Evolutionary conservation across 306 rosid species (phyloP).

Genomic region (Carpinus fangiana): DNA sequence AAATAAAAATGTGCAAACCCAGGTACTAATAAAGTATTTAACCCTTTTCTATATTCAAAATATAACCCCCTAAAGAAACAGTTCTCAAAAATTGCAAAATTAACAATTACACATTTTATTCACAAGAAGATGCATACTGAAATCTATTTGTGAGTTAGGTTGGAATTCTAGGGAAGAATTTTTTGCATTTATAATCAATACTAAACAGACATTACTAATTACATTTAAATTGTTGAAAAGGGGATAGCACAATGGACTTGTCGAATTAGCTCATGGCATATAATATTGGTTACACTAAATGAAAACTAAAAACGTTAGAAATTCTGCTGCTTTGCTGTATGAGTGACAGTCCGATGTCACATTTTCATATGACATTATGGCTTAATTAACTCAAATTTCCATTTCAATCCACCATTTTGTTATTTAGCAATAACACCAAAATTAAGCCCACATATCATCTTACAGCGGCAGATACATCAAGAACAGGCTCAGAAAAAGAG

Average conservation of each 20-base stretch:
- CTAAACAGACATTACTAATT: not conserved
- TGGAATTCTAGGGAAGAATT: not conserved
- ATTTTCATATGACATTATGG: not conserved
- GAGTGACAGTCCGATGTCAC: not conserved
- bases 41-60: not conserved
- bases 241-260: not conserved
- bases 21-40: too few species aligned
- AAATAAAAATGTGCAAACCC: too few species aligned
- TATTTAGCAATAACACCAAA: not conserved
- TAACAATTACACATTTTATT: not conserved
- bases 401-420: not conserved
- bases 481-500: too few species aligned
- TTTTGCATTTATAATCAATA: not conserved
- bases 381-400: constrained; percentile 1
- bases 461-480: not conserved
- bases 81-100: too few species aligned
- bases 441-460: not conserved
- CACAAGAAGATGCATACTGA: not conserved
- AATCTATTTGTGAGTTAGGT: not conserved
- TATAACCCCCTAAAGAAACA: not conserved
- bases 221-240: not conserved
- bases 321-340: not conserved
- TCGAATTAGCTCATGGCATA: not conserved
- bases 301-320: not conserved
- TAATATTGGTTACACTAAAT: not conserved